Conservation (phyloP, 371 early-diverging fungal species). For the Lichtheimia corymbifera region DNA sequence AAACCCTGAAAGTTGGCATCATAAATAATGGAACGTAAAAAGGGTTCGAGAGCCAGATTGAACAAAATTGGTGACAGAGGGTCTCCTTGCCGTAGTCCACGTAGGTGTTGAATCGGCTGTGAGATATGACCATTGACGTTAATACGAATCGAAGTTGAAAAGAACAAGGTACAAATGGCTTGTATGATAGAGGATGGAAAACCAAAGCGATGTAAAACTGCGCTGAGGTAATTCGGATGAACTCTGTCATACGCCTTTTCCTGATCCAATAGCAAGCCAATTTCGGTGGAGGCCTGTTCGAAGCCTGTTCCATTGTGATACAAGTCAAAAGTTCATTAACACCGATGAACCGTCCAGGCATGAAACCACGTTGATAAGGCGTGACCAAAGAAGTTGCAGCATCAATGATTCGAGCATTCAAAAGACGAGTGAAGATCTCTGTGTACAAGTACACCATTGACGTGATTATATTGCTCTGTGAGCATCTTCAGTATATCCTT, state of each 20-base stretch:
- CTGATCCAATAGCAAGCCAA: slow-evolving; percentile 10
- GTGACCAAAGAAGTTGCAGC: not conserved
- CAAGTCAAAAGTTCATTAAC: slow-evolving; percentile 13
- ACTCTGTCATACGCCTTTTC: slow-evolving; percentile 16
- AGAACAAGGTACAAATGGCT: slow-evolving; percentile 16
- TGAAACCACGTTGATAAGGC: slow-evolving; percentile 16
- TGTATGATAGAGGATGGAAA: slow-evolving; percentile 3
- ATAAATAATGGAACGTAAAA: slow-evolving; percentile 12
- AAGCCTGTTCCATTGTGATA: slow-evolving; percentile 11
- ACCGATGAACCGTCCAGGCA: slow-evolving; percentile 10
- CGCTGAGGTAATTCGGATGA: slow-evolving; percentile 14
- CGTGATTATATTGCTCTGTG: too few relatives aligned
- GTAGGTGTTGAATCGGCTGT: slow-evolving; percentile 7
- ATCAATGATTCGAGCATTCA: not conserved
- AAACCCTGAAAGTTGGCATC: not conserved
- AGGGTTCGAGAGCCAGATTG: slow-evolving; percentile 32
- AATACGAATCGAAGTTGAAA: slow-evolving; percentile 10
- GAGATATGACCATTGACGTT: slow-evolving; percentile 25
- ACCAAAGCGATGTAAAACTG: not conserved
- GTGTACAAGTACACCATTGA: too few relatives aligned
- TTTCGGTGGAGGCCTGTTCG: not conserved
- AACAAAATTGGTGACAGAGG: slow-evolving; percentile 29
- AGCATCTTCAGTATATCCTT: too few relatives aligned
- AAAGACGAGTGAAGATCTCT: slow-evolving; percentile 15
- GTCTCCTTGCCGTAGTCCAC: slow-evolving; percentile 29